phyloP scores from a whole-genome alignment of 2,329 filamentous ascomycete genomes.

The Xylariaceae sp. region DNA sequence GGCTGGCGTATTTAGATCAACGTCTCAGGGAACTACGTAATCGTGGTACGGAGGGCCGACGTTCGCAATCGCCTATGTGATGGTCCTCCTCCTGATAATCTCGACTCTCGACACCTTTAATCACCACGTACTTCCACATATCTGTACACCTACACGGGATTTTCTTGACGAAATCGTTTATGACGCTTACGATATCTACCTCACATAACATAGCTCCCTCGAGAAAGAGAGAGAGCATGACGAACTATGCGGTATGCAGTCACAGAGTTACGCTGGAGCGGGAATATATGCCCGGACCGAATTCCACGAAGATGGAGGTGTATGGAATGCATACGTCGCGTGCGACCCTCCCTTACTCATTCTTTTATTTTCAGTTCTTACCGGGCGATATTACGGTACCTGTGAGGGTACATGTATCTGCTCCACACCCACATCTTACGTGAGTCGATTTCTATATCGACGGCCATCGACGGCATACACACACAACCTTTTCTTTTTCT shows the following conservation, averaged over 20 bases:
- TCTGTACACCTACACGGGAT: slow-evolving; percentile 26
- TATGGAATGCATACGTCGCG: slow-evolving; percentile 5
- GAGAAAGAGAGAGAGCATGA: slow-evolving; percentile 4
- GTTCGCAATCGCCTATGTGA: slow-evolving; percentile 45
- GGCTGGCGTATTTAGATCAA: slow-evolving; percentile 54
- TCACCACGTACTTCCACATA: slow-evolving; percentile 12
- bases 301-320: slow-evolving; percentile 6
- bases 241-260: slow-evolving; percentile 15
- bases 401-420: background rate
- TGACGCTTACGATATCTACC: slow-evolving; percentile 24
- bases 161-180: slow-evolving; percentile 25
- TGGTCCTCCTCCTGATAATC: slow-evolving; percentile 29
- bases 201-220: slow-evolving; percentile 13
- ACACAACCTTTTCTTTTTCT: slow-evolving; percentile 17
- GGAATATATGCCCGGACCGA: slow-evolving; percentile 4
- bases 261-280: slow-evolving; percentile 7
- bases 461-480: slow-evolving; percentile 5
- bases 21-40: slow-evolving; percentile 51
- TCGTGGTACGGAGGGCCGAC: slow-evolving; percentile 37
- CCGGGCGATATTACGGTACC: too few relatives aligned
- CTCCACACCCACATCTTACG: slow-evolving; percentile 3
- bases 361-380: slow-evolving; percentile 6
- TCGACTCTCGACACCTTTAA: slow-evolving; percentile 6
- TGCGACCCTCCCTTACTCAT: slow-evolving; percentile 4
- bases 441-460: slow-evolving; percentile 3